Evolutionary conservation across 2,329 filamentous ascomycete species (phyloP), one percentile per base, ranked within the genome.

Genomic region (Neopestalotiopsis sp.): DNA sequence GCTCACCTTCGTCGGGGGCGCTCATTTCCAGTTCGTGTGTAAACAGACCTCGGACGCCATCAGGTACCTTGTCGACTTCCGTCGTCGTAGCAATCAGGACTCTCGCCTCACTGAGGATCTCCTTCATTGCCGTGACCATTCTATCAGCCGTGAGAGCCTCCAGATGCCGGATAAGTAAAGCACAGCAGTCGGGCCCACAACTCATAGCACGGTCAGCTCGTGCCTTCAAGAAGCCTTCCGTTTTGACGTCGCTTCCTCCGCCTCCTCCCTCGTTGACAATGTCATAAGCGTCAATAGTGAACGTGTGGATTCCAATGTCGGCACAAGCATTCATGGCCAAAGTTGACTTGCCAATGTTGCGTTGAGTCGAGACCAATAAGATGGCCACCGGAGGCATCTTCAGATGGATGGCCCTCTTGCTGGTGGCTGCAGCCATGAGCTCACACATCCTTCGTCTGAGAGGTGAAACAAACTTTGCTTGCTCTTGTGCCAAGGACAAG

Each of bases 1-100:
- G 88, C 80, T 98, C 95, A 32, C 90, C 90, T 79, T 99, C 96
- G 74, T 98, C 95, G 0, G 96, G 96, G 0, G 96, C 96, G 59
- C 86, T 89, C 89, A 99, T 94, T 76, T 98, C 95, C 57, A 99
- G 86, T 80, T 99, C 96, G 75, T 99, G 95, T 0, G 94, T 97
- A 79, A 99, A 98, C 2, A 98, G 85, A 12, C 94, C 94, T 66
- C 96, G 90, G 24, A 98, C 91, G 0, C 93, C 93, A 75, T 98
- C 95, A 0, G 95, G 93, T 1, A 99, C 89, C 79, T 98, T 97
- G 77, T 98, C 96, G 0, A 98, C 90, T 73, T 98, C 95, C 6
- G 94, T 97, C 0, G 95, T 98, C 0, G 96, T 99, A 0, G 96
- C 95, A 74, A 99, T 91, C 30, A 99, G 82, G 2, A 98, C 93